These are phyloP conservation scores for Suillus hirtellus DNA, from an alignment of 768 basidiomycete genomes.

Conservation along the genomic window DNA sequence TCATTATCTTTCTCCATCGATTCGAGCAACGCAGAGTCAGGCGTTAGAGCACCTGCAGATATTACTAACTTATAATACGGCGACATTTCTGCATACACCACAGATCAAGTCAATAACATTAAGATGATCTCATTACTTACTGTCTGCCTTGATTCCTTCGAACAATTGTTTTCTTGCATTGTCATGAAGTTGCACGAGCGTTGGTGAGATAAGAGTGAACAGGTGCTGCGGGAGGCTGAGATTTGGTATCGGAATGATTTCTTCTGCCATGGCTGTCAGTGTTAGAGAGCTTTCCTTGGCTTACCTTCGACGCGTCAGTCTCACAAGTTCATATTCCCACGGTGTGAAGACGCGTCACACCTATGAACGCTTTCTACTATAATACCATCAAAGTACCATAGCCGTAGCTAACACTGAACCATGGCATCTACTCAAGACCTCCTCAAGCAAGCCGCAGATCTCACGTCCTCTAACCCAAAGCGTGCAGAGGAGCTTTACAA, in stretches of 20 bases:
- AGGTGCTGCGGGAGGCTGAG: constrained; percentile 77
- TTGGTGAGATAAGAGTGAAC: constrained; percentile 67
- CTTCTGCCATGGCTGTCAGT: constrained; percentile 67
- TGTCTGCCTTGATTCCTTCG: constrained; percentile 76
- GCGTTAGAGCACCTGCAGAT: constrained; percentile 43
- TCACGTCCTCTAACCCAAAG: constrained; percentile 47
- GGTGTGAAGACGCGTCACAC: constrained; percentile 32
- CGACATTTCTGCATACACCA: constrained; percentile 68
- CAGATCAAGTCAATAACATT: constrained; percentile 8
- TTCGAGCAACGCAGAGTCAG: constrained; percentile 37
- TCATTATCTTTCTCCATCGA: constrained; percentile 60
- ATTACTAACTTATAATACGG: constrained; percentile 73
- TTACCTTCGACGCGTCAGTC: constrained; percentile 36
- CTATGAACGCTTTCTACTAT: background rate
- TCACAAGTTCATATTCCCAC: constrained; percentile 28
- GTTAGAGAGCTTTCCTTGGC: background rate
- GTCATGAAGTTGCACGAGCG: constrained; percentile 63
- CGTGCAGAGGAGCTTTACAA: constrained; percentile 77
- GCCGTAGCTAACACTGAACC: background rate
- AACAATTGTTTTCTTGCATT: constrained; percentile 65
- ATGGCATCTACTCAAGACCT: constrained; percentile 30
- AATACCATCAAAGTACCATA: no score
- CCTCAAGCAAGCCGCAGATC: constrained; percentile 50
- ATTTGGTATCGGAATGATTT: constrained; percentile 87
- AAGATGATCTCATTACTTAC: constrained; percentile 43